phyloP scores from a whole-genome alignment of 78 protist genomes.

The Ministeria vibrans region DNA sequence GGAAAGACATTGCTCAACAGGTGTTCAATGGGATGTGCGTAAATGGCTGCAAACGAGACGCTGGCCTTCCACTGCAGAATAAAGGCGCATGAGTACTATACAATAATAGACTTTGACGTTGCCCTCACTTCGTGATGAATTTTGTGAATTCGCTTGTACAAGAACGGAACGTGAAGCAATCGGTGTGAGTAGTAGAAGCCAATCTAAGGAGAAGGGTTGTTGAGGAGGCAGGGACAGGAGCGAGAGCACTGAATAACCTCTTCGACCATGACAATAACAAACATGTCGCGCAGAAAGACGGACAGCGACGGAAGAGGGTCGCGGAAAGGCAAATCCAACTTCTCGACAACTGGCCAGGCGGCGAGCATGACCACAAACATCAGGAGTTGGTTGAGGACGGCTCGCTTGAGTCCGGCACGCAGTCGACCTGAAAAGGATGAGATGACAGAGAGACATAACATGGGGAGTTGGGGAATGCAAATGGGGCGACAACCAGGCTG shows the following conservation, averaged over 20 bases:
- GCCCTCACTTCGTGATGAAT: conserved; percentile 16
- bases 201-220: background rate
- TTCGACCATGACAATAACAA: background rate
- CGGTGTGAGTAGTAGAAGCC: conserved; percentile 13
- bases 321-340: background rate
- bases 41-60: background rate
- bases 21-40: conserved; percentile 13
- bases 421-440: too few relatives aligned
- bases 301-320: background rate
- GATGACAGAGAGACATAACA: too few relatives aligned
- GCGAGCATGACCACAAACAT: background rate
- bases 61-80: conserved; percentile 11
- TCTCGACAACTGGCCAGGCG: background rate
- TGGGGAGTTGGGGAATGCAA: too few relatives aligned
- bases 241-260: background rate
- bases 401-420: background rate
- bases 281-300: background rate
- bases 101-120: too few relatives aligned
- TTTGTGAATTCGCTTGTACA: conserved; percentile 2
- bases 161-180: background rate
- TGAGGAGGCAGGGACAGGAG: background rate
- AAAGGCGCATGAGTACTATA: too few relatives aligned
- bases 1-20: background rate
- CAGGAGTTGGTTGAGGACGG: background rate
- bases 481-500: too few relatives aligned